Conservation (phyloP, 2,329 filamentous ascomycete species). For the Monilinia polystroma region DNA sequence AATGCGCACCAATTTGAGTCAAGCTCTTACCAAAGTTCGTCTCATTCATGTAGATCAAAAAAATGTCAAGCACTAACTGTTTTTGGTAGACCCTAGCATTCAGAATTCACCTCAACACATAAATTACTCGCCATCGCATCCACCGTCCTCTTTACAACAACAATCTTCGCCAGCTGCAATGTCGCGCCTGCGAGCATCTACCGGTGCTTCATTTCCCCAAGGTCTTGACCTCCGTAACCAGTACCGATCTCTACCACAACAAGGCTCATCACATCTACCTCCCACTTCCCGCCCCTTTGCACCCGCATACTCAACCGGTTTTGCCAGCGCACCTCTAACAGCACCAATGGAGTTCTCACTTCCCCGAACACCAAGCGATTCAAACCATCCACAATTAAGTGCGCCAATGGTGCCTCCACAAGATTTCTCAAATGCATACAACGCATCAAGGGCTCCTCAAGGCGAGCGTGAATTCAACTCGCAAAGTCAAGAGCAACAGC, state of each 20-base stretch:
- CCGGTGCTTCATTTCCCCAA: conserved; percentile 47
- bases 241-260: conserved; percentile 44
- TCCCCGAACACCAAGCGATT: conserved; percentile 46
- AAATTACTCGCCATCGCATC: conserved; percentile 49
- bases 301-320: conserved; percentile 49
- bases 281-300: conserved; percentile 42
- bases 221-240: conserved; percentile 49
- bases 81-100: conserved; percentile 45
- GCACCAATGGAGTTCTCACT: conserved; percentile 55
- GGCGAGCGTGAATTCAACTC: conserved; percentile 30
- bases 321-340: conserved; percentile 54
- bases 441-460: conserved; percentile 32
- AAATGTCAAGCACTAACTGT: conserved; percentile 33
- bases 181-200: conserved; percentile 52
- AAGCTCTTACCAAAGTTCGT: conserved; percentile 52
- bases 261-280: conserved; percentile 31
- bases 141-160: conserved; percentile 45
- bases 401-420: conserved; percentile 53
- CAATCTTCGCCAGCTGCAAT: conserved; percentile 45
- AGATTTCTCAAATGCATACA: conserved; percentile 46
- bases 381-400: conserved; percentile 50
- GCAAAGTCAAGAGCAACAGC: conserved; percentile 30
- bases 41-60: conserved; percentile 25
- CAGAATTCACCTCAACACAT: conserved; percentile 51
- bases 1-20: conserved; percentile 52